phyloP scores from a whole-genome alignment of 371 early-diverging fungal species.

The Syncephalastrum monosporum region DNA sequence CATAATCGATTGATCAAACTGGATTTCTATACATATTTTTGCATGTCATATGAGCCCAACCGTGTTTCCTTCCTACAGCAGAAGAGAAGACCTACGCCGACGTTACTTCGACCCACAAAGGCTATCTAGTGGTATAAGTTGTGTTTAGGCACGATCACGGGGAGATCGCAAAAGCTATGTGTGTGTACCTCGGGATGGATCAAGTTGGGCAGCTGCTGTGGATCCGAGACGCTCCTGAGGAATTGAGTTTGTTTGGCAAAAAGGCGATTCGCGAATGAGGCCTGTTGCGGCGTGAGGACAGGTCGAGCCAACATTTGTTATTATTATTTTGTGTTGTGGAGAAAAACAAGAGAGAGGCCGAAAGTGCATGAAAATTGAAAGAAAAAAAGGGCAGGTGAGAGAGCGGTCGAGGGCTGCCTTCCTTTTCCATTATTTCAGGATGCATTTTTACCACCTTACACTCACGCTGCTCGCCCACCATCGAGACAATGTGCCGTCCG shows the following conservation, averaged over 20 bases:
- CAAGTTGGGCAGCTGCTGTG: slow-evolving; percentile 28
- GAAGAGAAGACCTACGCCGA: slow-evolving; percentile 44
- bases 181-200: slow-evolving; percentile 32
- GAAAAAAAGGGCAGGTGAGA: no score
- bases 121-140: slow-evolving; percentile 45
- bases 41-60: not conserved
- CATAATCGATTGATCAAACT: slow-evolving; percentile 68
- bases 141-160: not conserved
- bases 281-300: slow-evolving; percentile 18
- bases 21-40: slow-evolving; percentile 51
- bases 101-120: slow-evolving; percentile 79
- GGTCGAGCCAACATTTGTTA: slow-evolving; percentile 22
- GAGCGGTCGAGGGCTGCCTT: not conserved
- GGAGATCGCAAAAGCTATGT: not conserved
- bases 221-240: slow-evolving; percentile 33
- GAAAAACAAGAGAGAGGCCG: no score
- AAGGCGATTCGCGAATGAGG: slow-evolving; percentile 22
- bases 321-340: not conserved
- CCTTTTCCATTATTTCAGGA: not conserved
- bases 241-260: slow-evolving; percentile 45
- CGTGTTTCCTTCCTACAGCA: not conserved
- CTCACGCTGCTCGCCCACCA: not conserved
- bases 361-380: no score
- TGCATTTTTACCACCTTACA: not conserved
- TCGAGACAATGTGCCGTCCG: not conserved